These are phyloP conservation scores for Coniferiporia sulphurascens DNA, from an alignment of 1,284 basidiomycete species.

Conservation along the genomic window DNA sequence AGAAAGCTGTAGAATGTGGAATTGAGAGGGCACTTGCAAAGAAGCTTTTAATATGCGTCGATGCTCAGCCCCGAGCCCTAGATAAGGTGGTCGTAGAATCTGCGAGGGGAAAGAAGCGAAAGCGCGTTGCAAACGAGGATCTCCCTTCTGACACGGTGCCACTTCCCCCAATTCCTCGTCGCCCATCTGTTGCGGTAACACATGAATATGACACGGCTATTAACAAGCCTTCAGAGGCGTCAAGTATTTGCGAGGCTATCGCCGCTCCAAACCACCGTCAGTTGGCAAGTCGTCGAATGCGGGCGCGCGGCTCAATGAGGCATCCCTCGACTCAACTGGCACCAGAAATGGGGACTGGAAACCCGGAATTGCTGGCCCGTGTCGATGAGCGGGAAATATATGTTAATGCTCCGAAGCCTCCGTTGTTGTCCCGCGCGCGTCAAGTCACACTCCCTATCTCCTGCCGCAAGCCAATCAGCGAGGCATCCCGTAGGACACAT, in stretches of 20 bases:
- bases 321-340: background rate
- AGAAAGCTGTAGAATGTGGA: background rate
- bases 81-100: no score
- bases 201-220: background rate
- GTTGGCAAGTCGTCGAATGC: background rate
- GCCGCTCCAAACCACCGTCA: background rate
- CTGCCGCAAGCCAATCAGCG: background rate
- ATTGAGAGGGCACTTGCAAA: background rate
- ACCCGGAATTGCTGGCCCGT: background rate
- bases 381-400: background rate
- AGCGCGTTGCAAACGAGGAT: background rate
- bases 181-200: background rate
- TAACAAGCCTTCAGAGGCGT: background rate
- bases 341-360: background rate
- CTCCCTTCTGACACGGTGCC: background rate
- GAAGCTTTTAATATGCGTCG: background rate
- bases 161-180: background rate
- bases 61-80: no score
- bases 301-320: background rate
- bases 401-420: background rate
- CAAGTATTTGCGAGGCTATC: background rate
- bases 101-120: slow-evolving; percentile 6
- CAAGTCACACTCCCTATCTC: background rate
- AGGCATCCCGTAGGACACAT: background rate
- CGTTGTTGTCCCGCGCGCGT: background rate